Percentiles rank a stretch among this genome's conserved stretches.
Conservation (phyloP, 73 alveolate species). For the Durusdinium trenchii region DNA sequence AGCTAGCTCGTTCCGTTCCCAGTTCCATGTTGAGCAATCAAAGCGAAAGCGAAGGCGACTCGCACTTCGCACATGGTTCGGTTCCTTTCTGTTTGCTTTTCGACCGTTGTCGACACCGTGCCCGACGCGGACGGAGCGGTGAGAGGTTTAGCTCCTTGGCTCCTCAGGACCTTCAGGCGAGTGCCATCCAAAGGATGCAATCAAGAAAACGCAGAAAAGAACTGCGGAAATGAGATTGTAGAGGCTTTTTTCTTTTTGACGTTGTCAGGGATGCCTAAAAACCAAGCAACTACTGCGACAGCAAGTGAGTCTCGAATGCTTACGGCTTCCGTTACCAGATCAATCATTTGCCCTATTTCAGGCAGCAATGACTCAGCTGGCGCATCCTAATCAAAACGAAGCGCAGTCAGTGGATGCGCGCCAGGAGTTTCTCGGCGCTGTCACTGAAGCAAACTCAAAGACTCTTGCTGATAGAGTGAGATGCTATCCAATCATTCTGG, state of each 20-base stretch:
- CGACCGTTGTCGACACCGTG: too few relatives aligned
- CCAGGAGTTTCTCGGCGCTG: too few relatives aligned
- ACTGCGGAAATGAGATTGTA: not conserved
- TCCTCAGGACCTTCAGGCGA: slow-evolving; percentile 73
- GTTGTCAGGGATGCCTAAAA: not conserved
- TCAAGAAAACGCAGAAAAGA: not conserved
- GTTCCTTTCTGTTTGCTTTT: not conserved
- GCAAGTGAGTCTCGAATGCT: too few relatives aligned
- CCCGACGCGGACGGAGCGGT: too few relatives aligned
- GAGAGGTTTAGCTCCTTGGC: slow-evolving; percentile 91
- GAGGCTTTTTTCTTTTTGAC: not conserved
- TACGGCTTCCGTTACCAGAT: too few relatives aligned
- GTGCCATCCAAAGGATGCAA: not conserved
- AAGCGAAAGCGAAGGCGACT: too few relatives aligned
- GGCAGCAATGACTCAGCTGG: slow-evolving; percentile 97
- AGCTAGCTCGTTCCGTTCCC: too few relatives aligned
- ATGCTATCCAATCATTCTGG: too few relatives aligned
- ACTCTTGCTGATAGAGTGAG: too few relatives aligned
- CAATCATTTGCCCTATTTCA: not conserved
- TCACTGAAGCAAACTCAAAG: too few relatives aligned
- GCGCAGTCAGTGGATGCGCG: slow-evolving; percentile 99
- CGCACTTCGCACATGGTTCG: too few relatives aligned
- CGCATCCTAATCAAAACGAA: slow-evolving; percentile 98
- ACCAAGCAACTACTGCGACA: not conserved
- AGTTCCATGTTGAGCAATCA: too few relatives aligned